Base-by-base conservation (phyloP, 257 asterid species). In the Ilex aquifolium region DNA sequence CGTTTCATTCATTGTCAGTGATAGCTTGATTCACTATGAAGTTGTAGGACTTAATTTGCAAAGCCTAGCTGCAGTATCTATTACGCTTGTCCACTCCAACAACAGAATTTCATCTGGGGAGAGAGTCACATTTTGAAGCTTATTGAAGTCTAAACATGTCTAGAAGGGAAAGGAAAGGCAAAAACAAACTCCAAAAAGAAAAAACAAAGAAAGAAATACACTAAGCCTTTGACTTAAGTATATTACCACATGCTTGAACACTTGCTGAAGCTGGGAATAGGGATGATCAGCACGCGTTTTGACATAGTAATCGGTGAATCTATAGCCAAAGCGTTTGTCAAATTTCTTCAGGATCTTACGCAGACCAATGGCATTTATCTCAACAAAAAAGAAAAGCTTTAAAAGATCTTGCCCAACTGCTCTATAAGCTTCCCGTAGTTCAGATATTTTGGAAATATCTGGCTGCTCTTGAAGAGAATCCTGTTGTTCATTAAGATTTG, bases 241-340 rank as follows among this genome's bases (percentile, higher is more conserved):
- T 71, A 75, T 82, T 86, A 93, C 99, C 96, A 93, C 99, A 71
- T 93, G 99, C 87, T 90, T 93, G 79, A 93, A 90, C 31, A 93
- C 90, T 81, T 90, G 96, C 85, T 84, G 96, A 70, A 93, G 99
- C 71, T 90, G 99, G 65, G 99, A 93, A 80, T 93, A 93, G 56
- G 99, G 99, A 77, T 90, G 97, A 79, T 91, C 89, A 39, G 97
- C 95, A 65, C 97, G 96, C 60, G 99, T 89, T 76, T 87, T 89
- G 67, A 92, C 96, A 56, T 92, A 92, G 76, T 92, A 87, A 79
- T 87, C 88, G 17, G 97, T 92, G 83, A 92, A 92, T 65, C 74
- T 85, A 82, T 86, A 84, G 59, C 95, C 88, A 69, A 92, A 79
- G 62, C 97, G 80, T 83, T 91, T 91, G 74, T 91, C 98, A 62